phyloP scores from a whole-genome alignment of 139 green algal genomes.

The Pycnococcus provasolii region DNA sequence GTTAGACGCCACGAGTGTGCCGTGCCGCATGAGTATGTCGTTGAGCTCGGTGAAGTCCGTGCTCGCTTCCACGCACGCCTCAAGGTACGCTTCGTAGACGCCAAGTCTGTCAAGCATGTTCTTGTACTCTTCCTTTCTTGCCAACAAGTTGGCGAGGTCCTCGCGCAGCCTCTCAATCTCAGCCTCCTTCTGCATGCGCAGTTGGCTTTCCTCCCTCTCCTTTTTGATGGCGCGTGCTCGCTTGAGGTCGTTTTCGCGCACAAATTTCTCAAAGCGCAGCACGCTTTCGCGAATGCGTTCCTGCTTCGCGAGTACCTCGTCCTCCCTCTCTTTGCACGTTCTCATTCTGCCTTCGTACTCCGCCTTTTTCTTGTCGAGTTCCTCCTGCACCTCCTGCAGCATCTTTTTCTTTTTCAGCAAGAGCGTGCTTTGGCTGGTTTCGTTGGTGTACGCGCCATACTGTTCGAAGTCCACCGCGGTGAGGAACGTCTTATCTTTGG shows the following conservation, averaged over 20 bases:
- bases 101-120: constrained; percentile 25
- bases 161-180: constrained; percentile 63
- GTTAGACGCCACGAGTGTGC: constrained; percentile 65
- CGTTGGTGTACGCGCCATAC: not conserved
- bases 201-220: constrained; percentile 60
- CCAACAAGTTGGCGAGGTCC: constrained; percentile 45
- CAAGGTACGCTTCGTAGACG: constrained; percentile 66
- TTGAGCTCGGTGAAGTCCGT: constrained; percentile 67
- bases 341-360: constrained; percentile 22
- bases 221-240: constrained; percentile 61
- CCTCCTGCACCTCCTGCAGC: constrained; percentile 21
- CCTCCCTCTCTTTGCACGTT: constrained; percentile 22
- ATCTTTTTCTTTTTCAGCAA: constrained; percentile 19
- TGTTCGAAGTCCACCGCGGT: not conserved
- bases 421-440: constrained; percentile 3
- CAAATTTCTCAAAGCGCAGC: constrained; percentile 26
- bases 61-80: constrained; percentile 44
- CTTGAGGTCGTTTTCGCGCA: constrained; percentile 73
- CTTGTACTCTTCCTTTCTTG: constrained; percentile 38
- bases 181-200: constrained; percentile 51
- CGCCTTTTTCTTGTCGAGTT: constrained; percentile 19
- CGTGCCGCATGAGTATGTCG: constrained; percentile 63
- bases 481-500: not conserved
- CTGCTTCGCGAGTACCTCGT: constrained; percentile 19
- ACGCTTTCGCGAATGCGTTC: constrained; percentile 16